These are phyloP conservation scores for Cynara cardunculus DNA, from an alignment of 129 eudicot species.

Conservation along the genomic window DNA sequence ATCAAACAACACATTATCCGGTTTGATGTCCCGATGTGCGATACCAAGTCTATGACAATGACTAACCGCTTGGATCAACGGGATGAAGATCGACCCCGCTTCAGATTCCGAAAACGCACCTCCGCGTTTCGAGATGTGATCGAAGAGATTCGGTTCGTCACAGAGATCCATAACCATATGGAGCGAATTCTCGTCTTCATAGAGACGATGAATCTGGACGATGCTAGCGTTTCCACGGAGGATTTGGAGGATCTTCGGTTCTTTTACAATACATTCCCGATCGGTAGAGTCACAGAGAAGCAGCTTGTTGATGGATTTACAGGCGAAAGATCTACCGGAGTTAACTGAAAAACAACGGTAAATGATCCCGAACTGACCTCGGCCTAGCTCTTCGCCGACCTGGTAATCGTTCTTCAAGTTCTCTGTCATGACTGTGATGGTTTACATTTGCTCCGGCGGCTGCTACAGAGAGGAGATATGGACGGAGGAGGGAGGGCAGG, in stretches of 20 bases:
- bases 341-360: slow-evolving; percentile 67
- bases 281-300: slow-evolving; percentile 47
- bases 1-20: slow-evolving; percentile 66
- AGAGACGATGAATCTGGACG: slow-evolving; percentile 39
- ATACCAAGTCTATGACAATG: slow-evolving; percentile 47
- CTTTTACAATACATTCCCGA: slow-evolving; percentile 51
- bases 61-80: slow-evolving; percentile 35
- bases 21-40: slow-evolving; percentile 62
- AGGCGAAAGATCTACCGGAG: slow-evolving; percentile 49
- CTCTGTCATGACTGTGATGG: slow-evolving; percentile 36
- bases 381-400: slow-evolving; percentile 68
- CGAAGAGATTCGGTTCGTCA: slow-evolving; percentile 36
- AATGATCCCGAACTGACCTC: slow-evolving; percentile 76
- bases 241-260: slow-evolving; percentile 58
- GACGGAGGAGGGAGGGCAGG: slow-evolving; percentile 6
- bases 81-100: slow-evolving; percentile 27
- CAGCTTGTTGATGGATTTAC: slow-evolving; percentile 62
- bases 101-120: slow-evolving; percentile 36
- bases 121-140: slow-evolving; percentile 33
- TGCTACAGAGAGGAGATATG: background rate
- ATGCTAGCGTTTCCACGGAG: slow-evolving; percentile 41
- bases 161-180: slow-evolving; percentile 57
- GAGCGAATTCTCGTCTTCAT: slow-evolving; percentile 54
- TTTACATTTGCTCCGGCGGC: background rate
- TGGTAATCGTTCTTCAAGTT: slow-evolving; percentile 47